These are phyloP conservation scores for Aspergillus sp. DNA, from an alignment of 2,329 filamentous ascomycete genomes.

Conservation along the genomic window DNA sequence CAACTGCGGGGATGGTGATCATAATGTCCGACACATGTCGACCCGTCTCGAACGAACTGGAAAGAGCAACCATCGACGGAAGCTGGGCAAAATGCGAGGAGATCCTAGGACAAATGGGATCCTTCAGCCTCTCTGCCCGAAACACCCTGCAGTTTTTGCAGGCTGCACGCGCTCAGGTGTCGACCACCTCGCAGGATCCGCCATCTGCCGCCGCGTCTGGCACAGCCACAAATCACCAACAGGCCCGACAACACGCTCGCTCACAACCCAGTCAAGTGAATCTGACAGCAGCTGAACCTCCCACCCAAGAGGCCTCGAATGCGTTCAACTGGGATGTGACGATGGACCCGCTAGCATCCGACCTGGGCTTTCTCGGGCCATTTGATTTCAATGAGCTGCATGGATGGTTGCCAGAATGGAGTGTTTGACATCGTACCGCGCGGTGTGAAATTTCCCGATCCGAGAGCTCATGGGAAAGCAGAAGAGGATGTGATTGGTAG, in stretches of 20 bases:
- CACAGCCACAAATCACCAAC: background rate
- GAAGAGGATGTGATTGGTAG: background rate
- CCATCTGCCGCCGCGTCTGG: background rate
- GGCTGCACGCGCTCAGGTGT: slow-evolving; percentile 8
- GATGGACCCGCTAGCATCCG: background rate
- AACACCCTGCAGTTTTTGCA: slow-evolving; percentile 31
- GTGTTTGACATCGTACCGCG: background rate
- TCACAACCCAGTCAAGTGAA: background rate
- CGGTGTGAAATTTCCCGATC: background rate
- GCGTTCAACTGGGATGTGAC: background rate
- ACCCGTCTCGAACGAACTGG: slow-evolving; percentile 20
- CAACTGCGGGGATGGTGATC: slow-evolving; percentile 31
- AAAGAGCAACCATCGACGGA: slow-evolving; percentile 16
- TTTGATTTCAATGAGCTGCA: slow-evolving; percentile 9
- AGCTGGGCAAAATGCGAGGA: slow-evolving; percentile 29
- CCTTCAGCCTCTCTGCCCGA: slow-evolving; percentile 27
- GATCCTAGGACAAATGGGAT: slow-evolving; percentile 26
- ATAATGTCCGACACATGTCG: slow-evolving; percentile 29
- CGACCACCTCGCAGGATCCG: background rate
- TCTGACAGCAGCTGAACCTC: background rate
- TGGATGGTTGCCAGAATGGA: background rate
- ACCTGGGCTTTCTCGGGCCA: slow-evolving; percentile 9
- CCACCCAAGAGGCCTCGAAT: background rate
- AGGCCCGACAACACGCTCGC: background rate
- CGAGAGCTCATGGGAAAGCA: background rate